Evolutionary conservation across 805 yeast genomes (phyloP), one percentile per base, ranked within the genome.

Genomic region (Ogataea paradorogensis): DNA sequence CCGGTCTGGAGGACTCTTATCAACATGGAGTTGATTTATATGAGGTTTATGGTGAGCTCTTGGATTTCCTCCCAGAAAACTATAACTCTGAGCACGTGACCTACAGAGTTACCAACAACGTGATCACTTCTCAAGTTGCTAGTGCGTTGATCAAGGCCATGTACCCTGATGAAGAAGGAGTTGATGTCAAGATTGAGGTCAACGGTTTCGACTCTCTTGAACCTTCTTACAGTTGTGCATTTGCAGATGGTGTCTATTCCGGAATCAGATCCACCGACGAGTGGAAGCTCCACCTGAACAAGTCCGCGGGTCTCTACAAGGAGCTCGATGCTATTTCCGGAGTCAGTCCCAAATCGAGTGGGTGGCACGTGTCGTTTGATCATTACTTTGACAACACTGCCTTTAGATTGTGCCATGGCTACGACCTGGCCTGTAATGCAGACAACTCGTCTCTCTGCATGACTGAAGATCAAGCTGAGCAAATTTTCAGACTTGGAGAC

Each of bases 311-410:
- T 0, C 43, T 66, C 11, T 62, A 52, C 30, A 38, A 46, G 3
- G 48, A 46, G 23, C 54, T 61, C 33, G 67, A 61, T 36, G 47
- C 56, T 3, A 59, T 64, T 35, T 45, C 57, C 20, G 60, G 61
- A 3, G 53, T 56, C 23, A 44, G 44, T 13, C 40, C 51, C 4
- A 43, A 38, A 3, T 46, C 49, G 31, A 25, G 29, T 23, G 58
- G 36, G 7, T 59, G 61, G 59, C 56, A 50, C 33, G 33, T 39
- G 7, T 52, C 57, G 20, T 56, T 58, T 20, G 74, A 69, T 41
- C 74, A 69, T 47, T 66, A 62, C 59, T 59, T 62, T 42, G 74
- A 69, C 46, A 69, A 66, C 43, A 53, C 67, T 40, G 64, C 67
- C 10, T 59, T 66, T 27, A 63, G 70, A 44, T 50, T 59, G 2